Conservation (phyloP, 352 stramenopile genomes). For the Thraustotheca clavata region DNA sequence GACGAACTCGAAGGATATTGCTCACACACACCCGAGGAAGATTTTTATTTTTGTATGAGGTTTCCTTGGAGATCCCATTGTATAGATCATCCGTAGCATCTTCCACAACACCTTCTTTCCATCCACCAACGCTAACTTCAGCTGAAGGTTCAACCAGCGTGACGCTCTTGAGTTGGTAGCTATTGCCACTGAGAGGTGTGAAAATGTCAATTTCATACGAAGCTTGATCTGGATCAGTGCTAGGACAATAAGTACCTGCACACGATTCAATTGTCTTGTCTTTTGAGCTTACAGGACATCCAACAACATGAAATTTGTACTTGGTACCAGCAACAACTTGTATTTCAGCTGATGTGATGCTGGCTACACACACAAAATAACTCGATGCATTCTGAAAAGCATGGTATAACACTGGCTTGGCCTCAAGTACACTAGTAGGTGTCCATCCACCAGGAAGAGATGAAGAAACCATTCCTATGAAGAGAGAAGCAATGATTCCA, state of each 20-base stretch:
- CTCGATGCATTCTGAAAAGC: conserved; percentile 3
- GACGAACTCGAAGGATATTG: conserved; percentile 11
- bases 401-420: conserved; percentile 6
- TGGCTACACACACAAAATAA: conserved; percentile 31
- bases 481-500: no score
- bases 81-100: conserved; percentile 6
- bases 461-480: no score
- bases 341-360: conserved; percentile 30
- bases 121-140: conserved; percentile 7
- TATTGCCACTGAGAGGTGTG: neutral
- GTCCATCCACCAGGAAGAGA: neutral
- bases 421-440: neutral
- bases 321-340: conserved; percentile 27
- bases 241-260: neutral
- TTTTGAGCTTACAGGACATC: neutral
- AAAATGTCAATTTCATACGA: conserved; percentile 10
- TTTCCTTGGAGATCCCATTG: neutral
- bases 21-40: conserved; percentile 19
- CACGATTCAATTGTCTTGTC: neutral
- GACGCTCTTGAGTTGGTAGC: conserved; percentile 12
- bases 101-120: neutral
- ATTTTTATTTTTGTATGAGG: conserved; percentile 6
- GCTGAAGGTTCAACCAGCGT: neutral
- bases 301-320: conserved; percentile 21
- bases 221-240: neutral